Conservation (phyloP, 129 eudicot genomes). For the sunflower (Helianthus annuus) region DNA sequence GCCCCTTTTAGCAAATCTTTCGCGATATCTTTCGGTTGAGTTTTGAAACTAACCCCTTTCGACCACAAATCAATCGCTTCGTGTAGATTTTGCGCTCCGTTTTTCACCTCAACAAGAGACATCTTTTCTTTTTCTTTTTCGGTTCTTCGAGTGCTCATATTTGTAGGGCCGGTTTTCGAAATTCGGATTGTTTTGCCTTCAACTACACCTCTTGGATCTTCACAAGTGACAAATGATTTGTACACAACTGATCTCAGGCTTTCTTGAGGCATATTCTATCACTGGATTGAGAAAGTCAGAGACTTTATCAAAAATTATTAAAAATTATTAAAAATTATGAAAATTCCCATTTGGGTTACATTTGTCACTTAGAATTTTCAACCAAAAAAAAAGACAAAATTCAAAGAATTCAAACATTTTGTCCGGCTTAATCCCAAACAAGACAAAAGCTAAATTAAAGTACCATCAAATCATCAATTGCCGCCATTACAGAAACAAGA, state of each 20-base stretch:
- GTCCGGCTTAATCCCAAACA: constrained; percentile 36
- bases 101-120: constrained; percentile 50
- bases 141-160: constrained; percentile 28
- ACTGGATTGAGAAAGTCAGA: constrained; percentile 48
- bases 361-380: constrained; percentile 21
- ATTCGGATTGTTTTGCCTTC: constrained; percentile 66
- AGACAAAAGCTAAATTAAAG: constrained; percentile 34
- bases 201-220: constrained; percentile 85
- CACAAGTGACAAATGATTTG: constrained; percentile 92
- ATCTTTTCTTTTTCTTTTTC: constrained; percentile 39
- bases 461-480: constrained; percentile 45
- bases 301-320: constrained; percentile 17
- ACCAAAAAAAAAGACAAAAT: constrained; percentile 33
- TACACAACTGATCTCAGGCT: constrained; percentile 67
- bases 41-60: constrained; percentile 36
- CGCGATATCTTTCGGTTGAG: constrained; percentile 53
- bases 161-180: constrained; percentile 45
- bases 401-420: constrained; percentile 23
- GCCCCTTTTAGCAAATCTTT: constrained; percentile 78
- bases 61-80: constrained; percentile 64
- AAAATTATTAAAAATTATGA: constrained; percentile 13
- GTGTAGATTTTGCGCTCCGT: constrained; percentile 62
- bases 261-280: constrained; percentile 89
- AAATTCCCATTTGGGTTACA: constrained; percentile 27
- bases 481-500: constrained; percentile 35